phyloP scores from a whole-genome alignment of 2,329 filamentous ascomycete species.

The Fusarium sacchari region DNA sequence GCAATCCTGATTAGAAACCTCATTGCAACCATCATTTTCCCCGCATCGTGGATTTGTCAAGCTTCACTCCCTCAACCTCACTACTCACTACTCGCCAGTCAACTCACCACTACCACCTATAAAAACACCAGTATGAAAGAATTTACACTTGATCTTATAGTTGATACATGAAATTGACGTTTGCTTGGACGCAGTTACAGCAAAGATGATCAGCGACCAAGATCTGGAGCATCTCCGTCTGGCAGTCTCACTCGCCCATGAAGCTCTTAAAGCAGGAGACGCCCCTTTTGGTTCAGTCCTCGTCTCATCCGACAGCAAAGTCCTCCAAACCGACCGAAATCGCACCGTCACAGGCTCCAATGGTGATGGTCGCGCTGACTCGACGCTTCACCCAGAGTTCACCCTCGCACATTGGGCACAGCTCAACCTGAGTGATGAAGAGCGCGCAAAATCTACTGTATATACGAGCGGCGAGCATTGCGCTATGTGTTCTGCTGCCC shows the following conservation, averaged over 20 bases:
- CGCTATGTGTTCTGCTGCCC: constrained; percentile 51
- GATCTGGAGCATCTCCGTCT: constrained; percentile 28
- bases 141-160: background rate
- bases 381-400: constrained; percentile 51
- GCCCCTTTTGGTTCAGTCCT: constrained; percentile 52
- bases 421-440: constrained; percentile 46
- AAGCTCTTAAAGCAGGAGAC: constrained; percentile 51
- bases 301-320: constrained; percentile 40
- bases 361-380: constrained; percentile 42
- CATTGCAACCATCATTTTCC: constrained; percentile 14
- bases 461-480: constrained; percentile 54
- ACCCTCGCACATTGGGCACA: constrained; percentile 52
- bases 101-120: background rate
- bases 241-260: constrained; percentile 47
- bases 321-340: constrained; percentile 50
- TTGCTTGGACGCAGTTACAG: too few relatives aligned
- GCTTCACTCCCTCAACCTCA: background rate
- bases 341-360: constrained; percentile 45
- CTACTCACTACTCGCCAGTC: background rate
- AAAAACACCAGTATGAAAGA: background rate
- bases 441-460: constrained; percentile 52
- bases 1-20: background rate
- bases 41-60: constrained; percentile 25
- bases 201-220: constrained; percentile 20
- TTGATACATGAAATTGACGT: background rate